These are phyloP conservation scores for Lineolata rhizophorae DNA, from an alignment of 495 filamentous ascomycete species.

Conservation along the genomic window DNA sequence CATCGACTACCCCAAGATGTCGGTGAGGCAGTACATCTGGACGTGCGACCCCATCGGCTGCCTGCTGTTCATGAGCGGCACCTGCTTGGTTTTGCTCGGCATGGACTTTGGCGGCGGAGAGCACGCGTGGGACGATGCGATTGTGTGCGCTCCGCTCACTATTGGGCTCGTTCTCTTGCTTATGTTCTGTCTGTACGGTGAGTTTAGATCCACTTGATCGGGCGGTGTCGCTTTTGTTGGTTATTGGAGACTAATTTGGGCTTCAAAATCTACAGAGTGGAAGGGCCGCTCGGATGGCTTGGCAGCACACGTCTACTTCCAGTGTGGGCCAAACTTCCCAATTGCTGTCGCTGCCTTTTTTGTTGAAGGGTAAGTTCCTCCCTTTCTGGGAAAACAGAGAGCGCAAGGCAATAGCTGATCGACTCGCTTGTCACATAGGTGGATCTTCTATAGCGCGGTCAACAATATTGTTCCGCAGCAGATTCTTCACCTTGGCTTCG, in stretches of 20 bases:
- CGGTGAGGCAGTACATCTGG: conserved; percentile 23
- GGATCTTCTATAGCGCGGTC: conserved; percentile 34
- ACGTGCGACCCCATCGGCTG: conserved; percentile 31
- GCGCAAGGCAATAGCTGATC: neutral
- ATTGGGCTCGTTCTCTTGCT: conserved; percentile 25
- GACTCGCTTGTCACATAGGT: too few species aligned
- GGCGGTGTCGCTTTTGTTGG: neutral
- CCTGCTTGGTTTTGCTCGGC: conserved; percentile 26
- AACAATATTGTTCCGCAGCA: conserved; percentile 30
- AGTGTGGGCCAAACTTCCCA: conserved; percentile 27
- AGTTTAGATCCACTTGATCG: conserved; percentile 1
- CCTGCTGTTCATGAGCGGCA: conserved; percentile 23
- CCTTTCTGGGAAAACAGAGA: neutral
- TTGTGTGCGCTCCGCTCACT: conserved; percentile 27
- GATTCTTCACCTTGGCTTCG: conserved; percentile 28
- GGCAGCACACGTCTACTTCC: conserved; percentile 32
- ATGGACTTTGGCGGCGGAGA: conserved; percentile 30
- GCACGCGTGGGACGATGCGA: conserved; percentile 24
- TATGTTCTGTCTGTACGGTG: conserved; percentile 15
- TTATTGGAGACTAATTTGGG: too few species aligned
- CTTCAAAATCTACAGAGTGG: conserved; percentile 28
- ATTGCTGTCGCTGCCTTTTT: conserved; percentile 31
- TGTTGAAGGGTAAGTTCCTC: conserved; percentile 23
- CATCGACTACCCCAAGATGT: conserved; percentile 21
- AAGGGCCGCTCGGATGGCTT: conserved; percentile 29